Percentiles rank a stretch among this genome's conserved stretches.
These are phyloP conservation scores for Arachis monticola DNA, from an alignment of 331 rosid species.

Conservation along the genomic window DNA sequence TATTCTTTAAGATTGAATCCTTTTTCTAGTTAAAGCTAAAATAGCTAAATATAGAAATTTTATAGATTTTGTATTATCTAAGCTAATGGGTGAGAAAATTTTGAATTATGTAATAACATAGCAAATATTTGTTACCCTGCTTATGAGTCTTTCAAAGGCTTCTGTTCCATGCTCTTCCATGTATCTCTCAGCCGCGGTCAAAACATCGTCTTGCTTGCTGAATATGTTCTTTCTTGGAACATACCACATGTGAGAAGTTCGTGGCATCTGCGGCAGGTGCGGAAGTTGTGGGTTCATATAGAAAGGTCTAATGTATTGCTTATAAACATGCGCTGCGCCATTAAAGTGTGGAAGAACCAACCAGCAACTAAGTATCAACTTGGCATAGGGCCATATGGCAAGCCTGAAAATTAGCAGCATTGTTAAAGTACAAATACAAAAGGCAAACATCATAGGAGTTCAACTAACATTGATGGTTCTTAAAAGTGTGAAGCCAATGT, in stretches of 20 bases:
- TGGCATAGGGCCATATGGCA: slow-evolving; percentile 83
- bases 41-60: no score
- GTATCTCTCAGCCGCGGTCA: slow-evolving; percentile 79
- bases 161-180: slow-evolving; percentile 81
- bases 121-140: slow-evolving; percentile 57
- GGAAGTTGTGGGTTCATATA: slow-evolving; percentile 81
- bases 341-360: slow-evolving; percentile 90
- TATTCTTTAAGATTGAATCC: slow-evolving; percentile 1
- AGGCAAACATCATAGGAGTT: neutral
- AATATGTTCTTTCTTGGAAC: slow-evolving; percentile 71
- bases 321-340: slow-evolving; percentile 89
- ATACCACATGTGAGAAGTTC: slow-evolving; percentile 67
- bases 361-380: slow-evolving; percentile 83
- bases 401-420: slow-evolving; percentile 57
- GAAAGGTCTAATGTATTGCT: slow-evolving; percentile 70
- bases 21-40: slow-evolving; percentile 3
- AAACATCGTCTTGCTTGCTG: slow-evolving; percentile 65
- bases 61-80: neutral
- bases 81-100: neutral
- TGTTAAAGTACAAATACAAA: neutral
- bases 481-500: neutral
- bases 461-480: neutral
- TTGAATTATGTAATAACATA: neutral
- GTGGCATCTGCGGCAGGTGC: slow-evolving; percentile 39
- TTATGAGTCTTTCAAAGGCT: slow-evolving; percentile 82